Evolutionary conservation across 257 asterid genomes (phyloP).

Genomic region (Handroanthus guayacan): DNA sequence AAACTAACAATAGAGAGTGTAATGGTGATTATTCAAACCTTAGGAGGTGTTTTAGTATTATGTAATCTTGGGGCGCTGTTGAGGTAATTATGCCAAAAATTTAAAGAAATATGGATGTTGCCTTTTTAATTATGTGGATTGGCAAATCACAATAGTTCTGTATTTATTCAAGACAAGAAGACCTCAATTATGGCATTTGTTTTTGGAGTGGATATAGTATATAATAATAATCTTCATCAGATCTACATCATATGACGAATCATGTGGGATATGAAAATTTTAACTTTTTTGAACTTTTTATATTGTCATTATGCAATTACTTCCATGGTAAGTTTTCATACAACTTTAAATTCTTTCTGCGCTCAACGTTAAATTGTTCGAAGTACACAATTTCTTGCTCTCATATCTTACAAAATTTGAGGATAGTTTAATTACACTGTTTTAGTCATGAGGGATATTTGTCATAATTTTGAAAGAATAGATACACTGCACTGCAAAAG

Average conservation of each 20-base stretch:
- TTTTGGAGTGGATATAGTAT: slow-evolving; percentile 37
- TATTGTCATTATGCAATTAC: not conserved
- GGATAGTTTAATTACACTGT: no score
- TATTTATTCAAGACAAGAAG: slow-evolving; percentile 36
- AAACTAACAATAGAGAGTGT: no score
- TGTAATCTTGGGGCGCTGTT: no score
- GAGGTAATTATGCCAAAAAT: not conserved
- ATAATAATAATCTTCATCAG: slow-evolving; percentile 37
- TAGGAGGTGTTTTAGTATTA: no score
- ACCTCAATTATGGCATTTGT: slow-evolving; percentile 39
- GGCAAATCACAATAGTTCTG: slow-evolving; percentile 13
- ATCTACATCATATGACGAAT: slow-evolving; percentile 41
- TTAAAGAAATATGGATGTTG: slow-evolving; percentile 20
- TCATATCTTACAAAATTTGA: no score
- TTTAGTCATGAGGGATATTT: no score
- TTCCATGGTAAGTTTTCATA: not conserved
- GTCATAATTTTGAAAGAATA: no score
- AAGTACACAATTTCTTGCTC: not conserved
- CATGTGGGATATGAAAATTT: slow-evolving; percentile 28
- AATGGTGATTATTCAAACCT: no score
- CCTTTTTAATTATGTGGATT: slow-evolving; percentile 26
- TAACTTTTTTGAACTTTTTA: slow-evolving; percentile 18
- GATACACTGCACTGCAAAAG: no score
- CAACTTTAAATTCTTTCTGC: not conserved
- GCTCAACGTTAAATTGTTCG: slow-evolving; percentile 18